phyloP scores from a whole-genome alignment of 768 basidiomycete genomes.

The Trametes villosa region DNA sequence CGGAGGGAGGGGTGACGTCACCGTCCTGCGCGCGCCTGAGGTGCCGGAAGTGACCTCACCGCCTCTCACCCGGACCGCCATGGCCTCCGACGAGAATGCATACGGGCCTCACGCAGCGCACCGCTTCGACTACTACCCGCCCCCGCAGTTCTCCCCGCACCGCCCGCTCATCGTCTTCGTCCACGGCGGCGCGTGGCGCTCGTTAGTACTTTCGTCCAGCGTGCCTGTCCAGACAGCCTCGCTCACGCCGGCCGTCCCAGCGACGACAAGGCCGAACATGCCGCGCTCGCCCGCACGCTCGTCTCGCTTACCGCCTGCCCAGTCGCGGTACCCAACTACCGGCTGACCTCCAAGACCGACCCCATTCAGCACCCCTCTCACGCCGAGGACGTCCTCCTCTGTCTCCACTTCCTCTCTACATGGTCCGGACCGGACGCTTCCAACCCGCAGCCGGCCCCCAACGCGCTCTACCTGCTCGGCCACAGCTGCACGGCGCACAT shows the following conservation, averaged over 20 bases:
- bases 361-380: slow-evolving; percentile 70
- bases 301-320: slow-evolving; percentile 52
- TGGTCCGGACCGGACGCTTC: slow-evolving; percentile 46
- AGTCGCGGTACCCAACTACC: slow-evolving; percentile 80
- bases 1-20: slow-evolving; percentile 18
- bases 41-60: slow-evolving; percentile 7
- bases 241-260: slow-evolving; percentile 42
- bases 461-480: slow-evolving; percentile 62
- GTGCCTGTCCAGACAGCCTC: slow-evolving; percentile 14
- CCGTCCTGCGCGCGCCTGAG: not conserved
- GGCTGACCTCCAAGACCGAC: slow-evolving; percentile 56
- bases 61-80: not conserved
- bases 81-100: not conserved
- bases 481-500: slow-evolving; percentile 89
- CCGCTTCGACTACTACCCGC: slow-evolving; percentile 61
- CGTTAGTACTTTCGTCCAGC: slow-evolving; percentile 48
- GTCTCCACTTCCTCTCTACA: slow-evolving; percentile 58
- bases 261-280: slow-evolving; percentile 73
- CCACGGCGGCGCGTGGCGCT: slow-evolving; percentile 85
- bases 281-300: slow-evolving; percentile 55
- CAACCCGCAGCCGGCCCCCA: slow-evolving; percentile 42
- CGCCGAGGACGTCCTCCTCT: slow-evolving; percentile 63
- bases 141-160: slow-evolving; percentile 2
- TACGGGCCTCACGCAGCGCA: slow-evolving; percentile 40
- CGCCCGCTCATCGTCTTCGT: slow-evolving; percentile 68